Percentiles rank a stretch among this genome's conserved stretches.
Evolutionary conservation across 2,329 filamentous ascomycete species (phyloP).

Genomic region (Sclerotinia spermophila): DNA sequence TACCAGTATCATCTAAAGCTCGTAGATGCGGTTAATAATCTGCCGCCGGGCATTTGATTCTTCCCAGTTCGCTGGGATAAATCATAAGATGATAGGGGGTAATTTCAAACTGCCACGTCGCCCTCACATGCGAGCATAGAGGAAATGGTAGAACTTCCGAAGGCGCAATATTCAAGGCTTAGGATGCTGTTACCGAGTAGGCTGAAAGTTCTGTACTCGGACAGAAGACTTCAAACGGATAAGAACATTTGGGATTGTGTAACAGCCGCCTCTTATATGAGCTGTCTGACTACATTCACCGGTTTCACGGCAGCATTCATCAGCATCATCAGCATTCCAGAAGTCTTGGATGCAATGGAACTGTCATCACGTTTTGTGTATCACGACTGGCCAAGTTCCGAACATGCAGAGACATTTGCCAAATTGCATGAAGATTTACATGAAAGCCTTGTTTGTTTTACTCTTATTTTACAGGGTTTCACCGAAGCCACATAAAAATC

Average conservation of each 20-base stretch:
- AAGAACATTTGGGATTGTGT: neutral
- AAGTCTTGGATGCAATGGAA: slow-evolving; percentile 3
- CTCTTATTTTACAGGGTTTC: neutral
- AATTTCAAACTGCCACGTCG: neutral
- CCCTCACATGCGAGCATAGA: neutral
- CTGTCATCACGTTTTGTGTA: neutral
- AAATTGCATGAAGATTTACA: neutral
- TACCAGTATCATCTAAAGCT: neutral
- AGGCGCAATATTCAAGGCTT: neutral
- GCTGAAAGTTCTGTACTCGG: neutral
- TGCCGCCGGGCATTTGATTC: neutral
- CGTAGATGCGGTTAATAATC: neutral
- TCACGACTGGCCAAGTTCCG: neutral
- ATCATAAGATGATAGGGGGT: neutral
- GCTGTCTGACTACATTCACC: neutral
- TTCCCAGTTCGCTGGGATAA: neutral
- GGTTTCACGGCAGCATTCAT: slow-evolving; percentile 10
- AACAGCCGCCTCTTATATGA: neutral
- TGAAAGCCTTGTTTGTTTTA: neutral
- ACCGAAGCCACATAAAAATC: neutral
- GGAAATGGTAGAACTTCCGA: neutral
- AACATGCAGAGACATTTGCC: neutral
- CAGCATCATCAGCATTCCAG: slow-evolving; percentile 10
- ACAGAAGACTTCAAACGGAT: neutral
- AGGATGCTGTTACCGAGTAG: neutral